phyloP scores from a whole-genome alignment of 306 rosid genomes.

The Begonia peltatifolia region DNA sequence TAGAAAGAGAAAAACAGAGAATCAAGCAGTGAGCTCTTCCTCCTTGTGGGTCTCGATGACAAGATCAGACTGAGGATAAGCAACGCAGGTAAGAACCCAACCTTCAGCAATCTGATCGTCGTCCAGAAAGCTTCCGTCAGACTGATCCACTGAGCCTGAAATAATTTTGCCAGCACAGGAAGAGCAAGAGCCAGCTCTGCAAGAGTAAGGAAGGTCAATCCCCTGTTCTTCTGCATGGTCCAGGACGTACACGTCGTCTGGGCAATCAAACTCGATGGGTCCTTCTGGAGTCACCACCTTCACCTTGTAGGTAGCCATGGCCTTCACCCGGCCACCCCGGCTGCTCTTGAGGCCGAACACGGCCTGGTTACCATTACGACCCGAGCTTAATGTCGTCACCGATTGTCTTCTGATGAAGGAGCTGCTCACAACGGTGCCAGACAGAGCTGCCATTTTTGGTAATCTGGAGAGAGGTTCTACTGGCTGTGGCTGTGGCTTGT shows the following conservation, averaged over 20 bases:
- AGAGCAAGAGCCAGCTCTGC: slow-evolving; percentile 88
- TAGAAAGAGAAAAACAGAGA: not conserved
- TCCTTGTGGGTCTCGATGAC: slow-evolving; percentile 81
- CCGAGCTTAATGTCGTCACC: not conserved
- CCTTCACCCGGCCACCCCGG: slow-evolving; percentile 42
- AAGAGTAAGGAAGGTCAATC: slow-evolving; percentile 66
- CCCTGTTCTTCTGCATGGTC: slow-evolving; percentile 55
- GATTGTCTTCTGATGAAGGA: slow-evolving; percentile 24
- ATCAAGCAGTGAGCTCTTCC: slow-evolving; percentile 42
- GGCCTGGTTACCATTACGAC: not conserved
- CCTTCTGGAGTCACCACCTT: slow-evolving; percentile 60
- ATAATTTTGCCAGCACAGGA: slow-evolving; percentile 56
- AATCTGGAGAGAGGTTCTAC: not conserved
- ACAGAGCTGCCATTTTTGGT: slow-evolving; percentile 29
- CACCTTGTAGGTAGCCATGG: slow-evolving; percentile 51
- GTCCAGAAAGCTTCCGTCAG: slow-evolving; percentile 68
- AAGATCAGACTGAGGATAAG: slow-evolving; percentile 37
- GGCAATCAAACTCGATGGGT: slow-evolving; percentile 30
- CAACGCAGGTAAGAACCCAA: slow-evolving; percentile 68
- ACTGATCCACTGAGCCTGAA: slow-evolving; percentile 37
- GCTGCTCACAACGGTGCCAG: slow-evolving; percentile 45
- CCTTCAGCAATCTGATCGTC: slow-evolving; percentile 36
- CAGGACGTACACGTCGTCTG: slow-evolving; percentile 43
- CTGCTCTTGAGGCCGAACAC: slow-evolving; percentile 9
- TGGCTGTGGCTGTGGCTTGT: not conserved